Evolutionary conservation across 176 grass and related monocot genomes (phyloP).

Genomic region (Aegilops bicornis): DNA sequence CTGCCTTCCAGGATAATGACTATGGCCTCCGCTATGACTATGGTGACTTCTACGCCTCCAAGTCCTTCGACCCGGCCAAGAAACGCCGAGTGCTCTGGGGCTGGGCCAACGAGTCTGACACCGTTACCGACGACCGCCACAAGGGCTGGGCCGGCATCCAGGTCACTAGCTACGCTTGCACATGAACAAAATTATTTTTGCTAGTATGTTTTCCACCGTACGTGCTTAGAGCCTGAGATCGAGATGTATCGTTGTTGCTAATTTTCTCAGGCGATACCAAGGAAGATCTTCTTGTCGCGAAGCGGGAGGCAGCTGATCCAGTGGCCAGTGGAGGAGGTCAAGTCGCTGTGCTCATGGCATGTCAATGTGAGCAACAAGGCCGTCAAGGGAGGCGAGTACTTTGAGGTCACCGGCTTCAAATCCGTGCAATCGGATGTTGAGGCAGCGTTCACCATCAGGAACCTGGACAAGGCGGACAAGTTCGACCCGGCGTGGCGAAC

Average conservation of each 20-base stretch:
- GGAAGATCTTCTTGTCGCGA: slow-evolving; percentile 30
- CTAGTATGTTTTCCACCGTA: neutral
- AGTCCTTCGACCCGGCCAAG: slow-evolving; percentile 40
- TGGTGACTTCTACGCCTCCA: slow-evolving; percentile 53
- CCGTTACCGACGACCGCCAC: neutral
- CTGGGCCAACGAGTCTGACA: slow-evolving; percentile 52
- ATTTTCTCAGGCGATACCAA: slow-evolving; percentile 30
- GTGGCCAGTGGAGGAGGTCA: slow-evolving; percentile 49
- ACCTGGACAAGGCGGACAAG: slow-evolving; percentile 46
- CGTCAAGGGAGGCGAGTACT: neutral
- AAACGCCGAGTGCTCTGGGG: slow-evolving; percentile 43
- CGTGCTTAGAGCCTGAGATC: neutral
- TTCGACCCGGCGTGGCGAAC: slow-evolving; percentile 36
- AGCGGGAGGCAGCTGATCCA: slow-evolving; percentile 46
- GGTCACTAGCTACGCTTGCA: neutral
- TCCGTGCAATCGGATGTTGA: slow-evolving; percentile 44
- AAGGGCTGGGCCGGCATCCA: slow-evolving; percentile 54
- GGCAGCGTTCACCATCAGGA: slow-evolving; percentile 34
- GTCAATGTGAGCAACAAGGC: neutral
- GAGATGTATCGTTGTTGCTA: neutral
- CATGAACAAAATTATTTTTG: neutral
- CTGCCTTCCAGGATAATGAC: neutral
- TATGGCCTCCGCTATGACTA: slow-evolving; percentile 40
- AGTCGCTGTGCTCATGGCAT: slow-evolving; percentile 20
- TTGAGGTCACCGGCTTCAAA: slow-evolving; percentile 17